Conservation (phyloP, 495 filamentous ascomycete genomes). For the Neurospora africana region DNA sequence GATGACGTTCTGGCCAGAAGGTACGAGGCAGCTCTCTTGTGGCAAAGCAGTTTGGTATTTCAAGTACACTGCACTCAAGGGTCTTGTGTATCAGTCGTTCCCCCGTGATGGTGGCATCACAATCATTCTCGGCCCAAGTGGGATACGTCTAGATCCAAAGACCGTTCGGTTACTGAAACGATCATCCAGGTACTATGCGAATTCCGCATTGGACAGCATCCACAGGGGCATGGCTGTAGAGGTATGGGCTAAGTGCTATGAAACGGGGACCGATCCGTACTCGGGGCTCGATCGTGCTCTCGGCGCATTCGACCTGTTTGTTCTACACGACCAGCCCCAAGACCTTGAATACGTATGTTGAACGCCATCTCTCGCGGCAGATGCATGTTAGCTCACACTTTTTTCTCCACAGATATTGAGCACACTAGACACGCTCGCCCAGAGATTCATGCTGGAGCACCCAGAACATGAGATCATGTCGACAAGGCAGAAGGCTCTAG, state of each 20-base stretch:
- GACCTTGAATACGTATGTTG: constrained; percentile 60
- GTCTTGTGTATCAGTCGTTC: background rate
- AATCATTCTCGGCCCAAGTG: background rate
- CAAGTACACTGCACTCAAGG: background rate
- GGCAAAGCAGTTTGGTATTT: background rate
- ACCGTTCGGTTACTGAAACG: background rate
- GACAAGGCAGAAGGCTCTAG: constrained; percentile 55
- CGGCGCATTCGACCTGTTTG: constrained; percentile 79
- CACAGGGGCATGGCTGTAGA: constrained; percentile 69
- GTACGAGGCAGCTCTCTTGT: constrained; percentile 29
- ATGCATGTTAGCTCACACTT: background rate
- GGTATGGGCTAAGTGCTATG: constrained; percentile 53
- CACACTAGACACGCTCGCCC: constrained; percentile 53
- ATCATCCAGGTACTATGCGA: constrained; percentile 57
- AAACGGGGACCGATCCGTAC: constrained; percentile 12
- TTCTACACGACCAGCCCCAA: constrained; percentile 56
- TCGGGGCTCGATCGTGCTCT: constrained; percentile 57
- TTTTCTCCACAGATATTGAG: constrained; percentile 37
- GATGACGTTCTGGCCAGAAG: constrained; percentile 76
- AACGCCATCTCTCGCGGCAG: background rate
- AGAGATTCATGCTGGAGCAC: constrained; percentile 37
- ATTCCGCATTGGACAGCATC: constrained; percentile 62
- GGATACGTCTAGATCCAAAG: background rate
- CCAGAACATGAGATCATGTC: constrained; percentile 40
- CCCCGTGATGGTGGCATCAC: background rate